A percentile compares a stretch with the other conserved stretches of the same genome.
phyloP scores from a whole-genome alignment of 2,329 filamentous ascomycete genomes.

The Coniochaeta hoffmannii region DNA sequence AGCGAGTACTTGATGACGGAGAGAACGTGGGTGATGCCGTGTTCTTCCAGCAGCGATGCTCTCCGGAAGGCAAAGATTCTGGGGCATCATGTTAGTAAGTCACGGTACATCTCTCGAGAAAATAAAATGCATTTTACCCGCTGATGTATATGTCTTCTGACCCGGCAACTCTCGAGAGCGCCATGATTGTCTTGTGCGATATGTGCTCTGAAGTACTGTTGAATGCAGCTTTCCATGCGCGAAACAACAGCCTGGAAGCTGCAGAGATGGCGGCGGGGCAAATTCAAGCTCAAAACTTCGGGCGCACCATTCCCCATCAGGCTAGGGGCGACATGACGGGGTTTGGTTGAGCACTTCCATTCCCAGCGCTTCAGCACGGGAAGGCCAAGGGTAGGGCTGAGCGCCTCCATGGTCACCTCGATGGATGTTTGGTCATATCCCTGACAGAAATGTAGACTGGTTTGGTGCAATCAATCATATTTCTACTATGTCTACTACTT shows the following conservation, averaged over 20 bases:
- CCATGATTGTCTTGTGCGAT: conserved; percentile 33
- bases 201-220: not conserved
- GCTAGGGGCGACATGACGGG: not conserved
- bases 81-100: conserved; percentile 8
- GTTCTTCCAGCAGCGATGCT: conserved; percentile 59
- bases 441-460: too few species aligned
- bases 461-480: too few species aligned
- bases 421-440: too few species aligned
- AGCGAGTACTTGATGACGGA: conserved; percentile 56
- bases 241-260: not conserved
- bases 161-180: conserved; percentile 60
- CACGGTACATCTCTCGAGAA: conserved; percentile 13
- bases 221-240: not conserved
- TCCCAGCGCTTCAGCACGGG: too few species aligned
- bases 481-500: too few species aligned
- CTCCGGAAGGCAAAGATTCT: conserved; percentile 76
- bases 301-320: not conserved
- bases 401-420: too few species aligned
- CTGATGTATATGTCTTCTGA: conserved; percentile 69
- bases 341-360: too few species aligned
- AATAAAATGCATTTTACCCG: conserved; percentile 44
- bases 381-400: too few species aligned
- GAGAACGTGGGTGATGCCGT: conserved; percentile 83
- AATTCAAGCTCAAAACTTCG: not conserved
- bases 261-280: not conserved